Conservation (phyloP, 164 flowering plant species). For the Annona squamosa region DNA sequence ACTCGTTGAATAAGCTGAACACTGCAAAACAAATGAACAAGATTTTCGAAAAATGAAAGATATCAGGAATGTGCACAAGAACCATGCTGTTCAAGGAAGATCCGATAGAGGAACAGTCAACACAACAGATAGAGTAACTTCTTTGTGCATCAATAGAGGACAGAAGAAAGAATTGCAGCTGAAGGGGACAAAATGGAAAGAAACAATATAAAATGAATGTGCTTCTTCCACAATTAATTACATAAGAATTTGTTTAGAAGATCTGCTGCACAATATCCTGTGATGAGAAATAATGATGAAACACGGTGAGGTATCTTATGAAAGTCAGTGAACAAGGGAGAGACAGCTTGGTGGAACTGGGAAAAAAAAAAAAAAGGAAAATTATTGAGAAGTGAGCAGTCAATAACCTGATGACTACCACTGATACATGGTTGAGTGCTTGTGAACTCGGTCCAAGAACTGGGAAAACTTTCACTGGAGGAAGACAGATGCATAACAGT, state of each 20-base stretch:
- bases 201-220: background rate
- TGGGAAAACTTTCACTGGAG: slow-evolving; percentile 46
- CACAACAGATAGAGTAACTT: too few species aligned
- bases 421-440: slow-evolving; percentile 60
- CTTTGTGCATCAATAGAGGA: too few species aligned
- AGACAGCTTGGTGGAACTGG: background rate
- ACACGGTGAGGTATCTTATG: too few species aligned
- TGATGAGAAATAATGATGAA: too few species aligned
- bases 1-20: slow-evolving; percentile 69
- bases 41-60: background rate
- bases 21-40: slow-evolving; percentile 29
- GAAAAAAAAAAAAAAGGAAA: background rate
- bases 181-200: background rate
- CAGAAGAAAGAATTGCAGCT: too few species aligned
- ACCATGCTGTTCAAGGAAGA: too few species aligned
- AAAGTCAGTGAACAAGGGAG: too few species aligned
- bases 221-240: too few species aligned
- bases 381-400: background rate
- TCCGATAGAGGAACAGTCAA: too few species aligned
- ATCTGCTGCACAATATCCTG: too few species aligned
- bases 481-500: slow-evolving; percentile 89
- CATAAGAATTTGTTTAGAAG: too few species aligned
- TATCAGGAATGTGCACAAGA: background rate
- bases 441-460: slow-evolving; percentile 40
- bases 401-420: slow-evolving; percentile 44